phyloP scores from a whole-genome alignment of 441 rosid genomes.

The Croton laevigatus region DNA sequence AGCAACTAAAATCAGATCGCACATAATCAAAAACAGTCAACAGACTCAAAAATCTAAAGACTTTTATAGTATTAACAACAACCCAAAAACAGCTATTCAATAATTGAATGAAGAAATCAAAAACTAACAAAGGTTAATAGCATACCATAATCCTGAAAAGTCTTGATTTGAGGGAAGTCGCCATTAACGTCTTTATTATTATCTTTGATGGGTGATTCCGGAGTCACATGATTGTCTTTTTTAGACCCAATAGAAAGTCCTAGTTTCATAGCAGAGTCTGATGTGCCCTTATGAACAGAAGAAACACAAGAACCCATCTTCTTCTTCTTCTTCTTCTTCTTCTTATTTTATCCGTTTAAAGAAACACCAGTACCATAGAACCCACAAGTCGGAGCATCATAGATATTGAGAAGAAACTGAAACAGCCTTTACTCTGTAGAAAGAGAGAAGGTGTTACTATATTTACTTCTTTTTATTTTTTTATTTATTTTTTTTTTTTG shows the following conservation, averaged over 20 bases:
- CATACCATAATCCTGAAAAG: constrained; percentile 51
- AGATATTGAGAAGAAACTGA: not conserved
- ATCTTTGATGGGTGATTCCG: constrained; percentile 56
- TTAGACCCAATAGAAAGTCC: constrained; percentile 37
- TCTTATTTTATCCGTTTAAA: not conserved
- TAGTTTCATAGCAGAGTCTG: constrained; percentile 39
- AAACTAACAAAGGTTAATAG: constrained; percentile 6
- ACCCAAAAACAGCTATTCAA: constrained; percentile 15
- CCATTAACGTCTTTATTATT: constrained; percentile 25
- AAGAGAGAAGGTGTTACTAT: constrained; percentile 15
- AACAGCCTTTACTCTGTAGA: constrained; percentile 1
- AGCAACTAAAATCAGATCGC: constrained; percentile 7
- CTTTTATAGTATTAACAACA: not conserved
- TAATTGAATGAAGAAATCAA: constrained; percentile 4
- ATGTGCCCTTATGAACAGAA: constrained; percentile 43
- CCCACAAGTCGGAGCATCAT: constrained; percentile 9
- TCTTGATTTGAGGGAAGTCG: constrained; percentile 30
- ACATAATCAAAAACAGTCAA: not conserved
- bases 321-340: too few species aligned
- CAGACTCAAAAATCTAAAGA: not conserved
- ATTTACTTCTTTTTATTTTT: too few species aligned
- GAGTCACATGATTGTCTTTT: constrained; percentile 44
- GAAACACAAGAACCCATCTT: constrained; percentile 67
- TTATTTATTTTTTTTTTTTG: constrained; percentile 8
- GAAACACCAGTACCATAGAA: not conserved